These are phyloP conservation scores for Taxillus chinensis DNA, from an alignment of 164 flowering plant genomes.

Conservation along the genomic window DNA sequence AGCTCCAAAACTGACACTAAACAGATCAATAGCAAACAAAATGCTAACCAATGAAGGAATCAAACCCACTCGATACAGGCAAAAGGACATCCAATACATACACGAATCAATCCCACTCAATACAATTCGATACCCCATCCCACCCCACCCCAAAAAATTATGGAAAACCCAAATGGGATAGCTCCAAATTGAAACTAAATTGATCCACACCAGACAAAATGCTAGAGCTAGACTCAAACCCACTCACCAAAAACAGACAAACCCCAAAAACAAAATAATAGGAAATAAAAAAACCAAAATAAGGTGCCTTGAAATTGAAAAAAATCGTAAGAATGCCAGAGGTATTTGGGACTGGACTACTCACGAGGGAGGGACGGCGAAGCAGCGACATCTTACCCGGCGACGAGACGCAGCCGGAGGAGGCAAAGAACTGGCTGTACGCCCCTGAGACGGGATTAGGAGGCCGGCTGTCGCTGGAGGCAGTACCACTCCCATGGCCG, in stretches of 20 bases:
- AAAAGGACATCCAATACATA: not conserved
- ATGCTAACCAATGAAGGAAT: too few relatives aligned
- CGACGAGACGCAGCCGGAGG: slow-evolving; percentile 11
- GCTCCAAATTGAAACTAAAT: too few relatives aligned
- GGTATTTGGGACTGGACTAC: slow-evolving; percentile 1
- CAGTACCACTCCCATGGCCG: too few relatives aligned
- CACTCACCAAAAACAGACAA: too few relatives aligned
- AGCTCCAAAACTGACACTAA: too few relatives aligned
- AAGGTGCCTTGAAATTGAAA: not conserved
- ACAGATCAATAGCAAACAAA: too few relatives aligned
- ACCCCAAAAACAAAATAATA: too few relatives aligned
- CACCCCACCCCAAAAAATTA: not conserved
- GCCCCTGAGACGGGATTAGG: slow-evolving; percentile 50
- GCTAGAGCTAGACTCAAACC: too few relatives aligned
- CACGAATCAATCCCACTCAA: not conserved
- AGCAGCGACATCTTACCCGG: slow-evolving; percentile 40
- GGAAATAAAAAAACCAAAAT: not conserved
- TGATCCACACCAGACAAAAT: too few relatives aligned
- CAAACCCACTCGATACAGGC: not conserved
- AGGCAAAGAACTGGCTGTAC: slow-evolving; percentile 21
- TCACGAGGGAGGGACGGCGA: slow-evolving; percentile 61
- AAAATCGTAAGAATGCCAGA: not conserved
- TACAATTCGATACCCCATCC: not conserved
- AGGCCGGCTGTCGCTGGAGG: slow-evolving; percentile 41
- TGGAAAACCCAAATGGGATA: too few relatives aligned